Conservation (phyloP, 2,329 filamentous ascomycete species). For the Fusarium robinianum region DNA sequence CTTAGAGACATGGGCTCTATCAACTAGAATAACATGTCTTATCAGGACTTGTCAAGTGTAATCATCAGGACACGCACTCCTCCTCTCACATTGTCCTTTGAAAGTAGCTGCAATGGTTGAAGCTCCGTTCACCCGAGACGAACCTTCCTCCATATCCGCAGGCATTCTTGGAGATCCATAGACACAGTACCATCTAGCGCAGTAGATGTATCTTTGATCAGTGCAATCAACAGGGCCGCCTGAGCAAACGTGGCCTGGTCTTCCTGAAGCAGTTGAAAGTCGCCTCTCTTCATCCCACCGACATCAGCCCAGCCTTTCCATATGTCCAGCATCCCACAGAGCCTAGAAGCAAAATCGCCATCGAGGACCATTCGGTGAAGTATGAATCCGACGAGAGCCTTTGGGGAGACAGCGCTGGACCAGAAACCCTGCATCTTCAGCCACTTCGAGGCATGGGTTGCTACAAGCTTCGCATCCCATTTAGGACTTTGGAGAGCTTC, state of each 20-base stretch:
- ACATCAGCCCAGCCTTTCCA: constrained; percentile 62
- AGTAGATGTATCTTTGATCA: constrained; percentile 52
- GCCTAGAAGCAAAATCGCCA: constrained; percentile 45
- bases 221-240: constrained; percentile 52
- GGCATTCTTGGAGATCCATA: constrained; percentile 59
- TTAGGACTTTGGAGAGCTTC: constrained; percentile 59
- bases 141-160: constrained; percentile 58
- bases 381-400: constrained; percentile 50
- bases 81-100: too few relatives aligned
- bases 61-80: too few relatives aligned
- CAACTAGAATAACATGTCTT: too few relatives aligned
- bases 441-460: constrained; percentile 52
- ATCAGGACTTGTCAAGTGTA: too few relatives aligned
- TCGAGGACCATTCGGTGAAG: constrained; percentile 59
- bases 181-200: constrained; percentile 54
- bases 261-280: constrained; percentile 47
- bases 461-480: constrained; percentile 55
- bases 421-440: constrained; percentile 42
- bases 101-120: too few relatives aligned
- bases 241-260: constrained; percentile 51
- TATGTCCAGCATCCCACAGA: constrained; percentile 52
- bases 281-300: constrained; percentile 56
- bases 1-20: too few relatives aligned
- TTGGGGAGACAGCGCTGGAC: constrained; percentile 37
- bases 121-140: constrained; percentile 55